phyloP scores from a whole-genome alignment of 2,329 filamentous ascomycete genomes.

The Aspergillus puulaauensis region DNA sequence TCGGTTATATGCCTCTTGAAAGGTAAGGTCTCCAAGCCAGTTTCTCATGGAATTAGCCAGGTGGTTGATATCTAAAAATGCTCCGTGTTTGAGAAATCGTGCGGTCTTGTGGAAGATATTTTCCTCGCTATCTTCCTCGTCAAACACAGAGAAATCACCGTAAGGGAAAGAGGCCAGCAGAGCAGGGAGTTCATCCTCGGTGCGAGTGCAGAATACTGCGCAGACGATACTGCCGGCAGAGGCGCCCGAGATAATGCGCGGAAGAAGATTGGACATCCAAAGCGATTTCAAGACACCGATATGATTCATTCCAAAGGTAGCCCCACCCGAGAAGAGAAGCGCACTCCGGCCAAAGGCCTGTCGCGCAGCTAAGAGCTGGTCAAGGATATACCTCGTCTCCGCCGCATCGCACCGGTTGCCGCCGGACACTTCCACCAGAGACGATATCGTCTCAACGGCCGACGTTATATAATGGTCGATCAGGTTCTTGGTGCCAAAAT shows the following conservation, averaged over 20 bases:
- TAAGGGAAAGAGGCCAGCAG: conserved; percentile 71
- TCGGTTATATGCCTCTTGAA: conserved; percentile 94
- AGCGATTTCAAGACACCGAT: conserved; percentile 83
- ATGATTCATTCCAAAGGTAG: conserved; percentile 89
- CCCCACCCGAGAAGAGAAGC: conserved; percentile 78
- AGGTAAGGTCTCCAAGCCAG: conserved; percentile 84
- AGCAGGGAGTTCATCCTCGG: conserved; percentile 72
- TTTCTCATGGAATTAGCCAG: conserved; percentile 77
- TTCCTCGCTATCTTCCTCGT: conserved; percentile 59
- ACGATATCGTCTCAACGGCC: conserved; percentile 70
- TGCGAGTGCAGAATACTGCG: conserved; percentile 73
- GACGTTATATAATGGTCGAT: conserved; percentile 87
- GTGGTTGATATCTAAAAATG: conserved; percentile 81
- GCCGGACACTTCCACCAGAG: conserved; percentile 64
- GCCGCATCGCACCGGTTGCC: conserved; percentile 52
- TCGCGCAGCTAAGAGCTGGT: conserved; percentile 68
- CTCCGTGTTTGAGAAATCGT: conserved; percentile 75
- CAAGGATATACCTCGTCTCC: conserved; percentile 61
- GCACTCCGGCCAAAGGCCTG: conserved; percentile 85
- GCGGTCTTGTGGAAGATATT: conserved; percentile 67
- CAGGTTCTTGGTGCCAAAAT: conserved; percentile 80
- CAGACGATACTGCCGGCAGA: conserved; percentile 87
- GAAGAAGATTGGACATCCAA: conserved; percentile 71
- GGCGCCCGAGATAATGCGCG: conserved; percentile 82
- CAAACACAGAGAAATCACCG: conserved; percentile 80